Evolutionary conservation across 108 stramenopile species (phyloP), one percentile per base, ranked within the genome.

Genomic region (Bacterosira constricta): DNA sequence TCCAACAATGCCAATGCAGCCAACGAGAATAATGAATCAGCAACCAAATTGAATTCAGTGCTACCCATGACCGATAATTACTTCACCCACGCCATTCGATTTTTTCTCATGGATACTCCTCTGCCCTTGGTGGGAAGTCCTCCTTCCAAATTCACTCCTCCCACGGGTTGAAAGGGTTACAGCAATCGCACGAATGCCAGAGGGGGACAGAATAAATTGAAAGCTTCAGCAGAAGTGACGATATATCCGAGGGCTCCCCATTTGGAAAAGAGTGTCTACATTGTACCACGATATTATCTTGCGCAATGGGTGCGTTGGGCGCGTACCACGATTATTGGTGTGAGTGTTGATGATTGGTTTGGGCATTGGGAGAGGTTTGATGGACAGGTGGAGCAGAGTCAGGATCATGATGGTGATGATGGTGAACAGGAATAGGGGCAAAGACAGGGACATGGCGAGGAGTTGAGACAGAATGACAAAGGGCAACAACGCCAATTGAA

Each of bases 231-330:
- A n/a, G n/a, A n/a, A n/a, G n/a, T n/a, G n/a, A n/a, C n/a, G n/a
- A n/a, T n/a, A n/a, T n/a, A n/a, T n/a, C n/a, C n/a, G n/a, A n/a
- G n/a, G n/a, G n/a, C n/a, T n/a, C n/a, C n/a, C n/a, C n/a, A n/a
- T n/a, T n/a, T n/a, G n/a, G n/a, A n/a, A n/a, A n/a, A 85, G 26
- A 60, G 73, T 44, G 79, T 88, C 12, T 90, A 78, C 60, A 71
- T 92, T 6, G 52, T 92, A 52, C 69, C 87, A 5, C 51, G 67
- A 21, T 57, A 61, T 20, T 92, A 88, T 34, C 46, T 92, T 15
- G 83, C 86, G 57, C 77, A 87, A 59, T 92, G 91, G 91, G 59
- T 85, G 41, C 45, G 66, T 47, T 92, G 91, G 88, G 88, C 91
- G 1, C 29, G 72, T 26, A 31, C 15, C 27, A 41, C 64, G 18